phyloP scores from a whole-genome alignment of 306 rosid genomes.

The Clitoria ternatea region DNA sequence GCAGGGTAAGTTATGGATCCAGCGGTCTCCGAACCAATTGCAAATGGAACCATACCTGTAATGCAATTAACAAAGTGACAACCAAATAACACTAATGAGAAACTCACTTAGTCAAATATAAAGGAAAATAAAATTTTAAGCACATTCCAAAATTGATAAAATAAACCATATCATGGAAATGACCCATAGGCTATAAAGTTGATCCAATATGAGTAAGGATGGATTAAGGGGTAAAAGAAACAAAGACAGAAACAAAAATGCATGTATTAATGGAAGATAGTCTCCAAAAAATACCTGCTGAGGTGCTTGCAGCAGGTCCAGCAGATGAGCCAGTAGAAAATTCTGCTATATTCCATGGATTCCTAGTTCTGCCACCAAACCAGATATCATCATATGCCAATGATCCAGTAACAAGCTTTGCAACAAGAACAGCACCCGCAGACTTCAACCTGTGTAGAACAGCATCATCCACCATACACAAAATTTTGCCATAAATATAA shows the following conservation, averaged over 20 bases:
- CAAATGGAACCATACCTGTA: slow-evolving; percentile 76
- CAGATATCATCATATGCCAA: slow-evolving; percentile 84
- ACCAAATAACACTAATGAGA: not conserved
- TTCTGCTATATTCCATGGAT: slow-evolving; percentile 77
- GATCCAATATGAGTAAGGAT: not conserved
- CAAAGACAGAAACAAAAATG: not conserved
- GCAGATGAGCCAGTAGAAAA: slow-evolving; percentile 79
- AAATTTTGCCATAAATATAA: not conserved
- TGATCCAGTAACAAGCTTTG: slow-evolving; percentile 76
- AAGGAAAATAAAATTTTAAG: not conserved
- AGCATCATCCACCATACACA: slow-evolving; percentile 4
- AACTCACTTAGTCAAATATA: not conserved
- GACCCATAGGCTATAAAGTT: not conserved
- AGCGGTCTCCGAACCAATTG: slow-evolving; percentile 71
- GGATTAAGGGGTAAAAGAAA: not conserved
- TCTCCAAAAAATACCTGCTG: slow-evolving; percentile 44
- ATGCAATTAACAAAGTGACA: slow-evolving; percentile 6
- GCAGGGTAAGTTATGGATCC: slow-evolving; percentile 78
- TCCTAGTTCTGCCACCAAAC: slow-evolving; percentile 86
- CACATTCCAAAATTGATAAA: not conserved
- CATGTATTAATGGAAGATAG: not conserved
- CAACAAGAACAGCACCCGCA: slow-evolving; percentile 71
- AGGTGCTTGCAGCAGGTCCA: slow-evolving; percentile 78
- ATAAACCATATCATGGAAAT: not conserved
- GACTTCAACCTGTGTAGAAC: slow-evolving; percentile 46